Conservation (phyloP, 2,329 filamentous ascomycete species). For the Scopulariopsis brevicaulis region DNA sequence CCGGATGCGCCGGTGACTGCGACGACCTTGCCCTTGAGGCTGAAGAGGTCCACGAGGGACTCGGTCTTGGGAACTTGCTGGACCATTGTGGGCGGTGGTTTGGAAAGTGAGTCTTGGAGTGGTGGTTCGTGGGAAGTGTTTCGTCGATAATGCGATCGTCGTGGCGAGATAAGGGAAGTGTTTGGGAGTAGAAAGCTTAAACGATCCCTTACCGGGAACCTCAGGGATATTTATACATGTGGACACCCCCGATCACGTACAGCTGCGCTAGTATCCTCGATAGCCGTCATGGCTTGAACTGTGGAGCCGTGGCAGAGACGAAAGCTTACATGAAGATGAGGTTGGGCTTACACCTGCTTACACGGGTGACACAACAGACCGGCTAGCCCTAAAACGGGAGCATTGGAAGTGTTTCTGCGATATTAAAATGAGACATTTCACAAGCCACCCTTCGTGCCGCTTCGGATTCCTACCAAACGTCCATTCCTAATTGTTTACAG, state of each 20-base stretch:
- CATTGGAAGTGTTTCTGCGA: too few relatives aligned
- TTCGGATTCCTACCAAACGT: too few relatives aligned
- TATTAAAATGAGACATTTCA: too few relatives aligned
- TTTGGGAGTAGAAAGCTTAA: neutral
- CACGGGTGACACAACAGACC: too few relatives aligned
- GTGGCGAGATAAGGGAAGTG: neutral
- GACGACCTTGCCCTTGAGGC: slow-evolving; percentile 23
- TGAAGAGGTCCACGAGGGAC: slow-evolving; percentile 42
- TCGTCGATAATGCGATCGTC: neutral
- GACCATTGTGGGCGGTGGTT: slow-evolving; percentile 31
- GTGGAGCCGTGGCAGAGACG: neutral
- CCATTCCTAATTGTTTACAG: neutral
- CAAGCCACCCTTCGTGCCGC: too few relatives aligned
- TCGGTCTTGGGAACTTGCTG: slow-evolving; percentile 43
- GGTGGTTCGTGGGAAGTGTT: neutral
- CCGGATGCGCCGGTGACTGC: slow-evolving; percentile 45
- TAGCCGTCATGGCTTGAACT: neutral
- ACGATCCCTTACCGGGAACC: too few relatives aligned
- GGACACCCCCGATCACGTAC: neutral
- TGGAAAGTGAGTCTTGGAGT: neutral
- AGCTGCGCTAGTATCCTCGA: neutral
- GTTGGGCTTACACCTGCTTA: too few relatives aligned
- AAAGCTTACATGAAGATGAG: neutral
- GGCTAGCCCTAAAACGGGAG: too few relatives aligned
- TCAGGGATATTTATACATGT: neutral